Percentiles rank a stretch among this genome's conserved stretches.
Conservation (phyloP, 2,329 filamentous ascomycete genomes). For the Aspergillus sp. region DNA sequence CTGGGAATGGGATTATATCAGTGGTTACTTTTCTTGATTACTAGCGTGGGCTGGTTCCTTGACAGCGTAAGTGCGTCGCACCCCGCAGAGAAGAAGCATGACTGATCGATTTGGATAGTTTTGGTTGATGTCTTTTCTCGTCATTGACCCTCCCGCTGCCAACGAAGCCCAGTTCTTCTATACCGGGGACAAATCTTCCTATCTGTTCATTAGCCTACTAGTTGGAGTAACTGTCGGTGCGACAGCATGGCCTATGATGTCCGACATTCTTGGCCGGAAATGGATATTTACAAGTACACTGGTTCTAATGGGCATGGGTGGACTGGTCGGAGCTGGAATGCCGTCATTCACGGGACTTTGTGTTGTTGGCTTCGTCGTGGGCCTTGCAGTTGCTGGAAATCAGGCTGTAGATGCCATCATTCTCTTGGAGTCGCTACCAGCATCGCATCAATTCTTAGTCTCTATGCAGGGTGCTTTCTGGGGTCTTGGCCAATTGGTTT, state of each 20-base stretch:
- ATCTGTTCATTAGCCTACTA: constrained; percentile 11
- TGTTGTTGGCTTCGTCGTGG: constrained; percentile 13
- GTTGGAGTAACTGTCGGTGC: constrained; percentile 11
- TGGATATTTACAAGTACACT: constrained; percentile 16
- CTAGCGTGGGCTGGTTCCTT: constrained; percentile 16
- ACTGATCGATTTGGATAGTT: constrained; percentile 5
- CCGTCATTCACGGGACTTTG: constrained; percentile 20
- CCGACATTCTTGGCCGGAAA: constrained; percentile 13
- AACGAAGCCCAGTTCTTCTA: constrained; percentile 17
- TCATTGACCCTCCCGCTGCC: constrained; percentile 12
- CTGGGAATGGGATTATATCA: constrained; percentile 17
- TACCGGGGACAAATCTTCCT: constrained; percentile 8
- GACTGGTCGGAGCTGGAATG: constrained; percentile 16
- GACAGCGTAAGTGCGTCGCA: constrained; percentile 10
- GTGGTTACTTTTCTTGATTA: constrained; percentile 15
- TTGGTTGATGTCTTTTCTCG: constrained; percentile 13
- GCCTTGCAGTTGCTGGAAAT: constrained; percentile 13
- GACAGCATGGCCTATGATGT: constrained; percentile 14
- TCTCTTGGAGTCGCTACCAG: constrained; percentile 13
- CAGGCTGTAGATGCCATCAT: constrained; percentile 11
- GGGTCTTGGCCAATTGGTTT: constrained; percentile 13
- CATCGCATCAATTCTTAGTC: constrained; percentile 15
- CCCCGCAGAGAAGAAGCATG: too few relatives aligned
- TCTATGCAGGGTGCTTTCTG: constrained; percentile 12
- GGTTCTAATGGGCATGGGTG: constrained; percentile 13